Conservation (phyloP, 768 basidiomycete genomes). For the Psilocybe sp. region DNA sequence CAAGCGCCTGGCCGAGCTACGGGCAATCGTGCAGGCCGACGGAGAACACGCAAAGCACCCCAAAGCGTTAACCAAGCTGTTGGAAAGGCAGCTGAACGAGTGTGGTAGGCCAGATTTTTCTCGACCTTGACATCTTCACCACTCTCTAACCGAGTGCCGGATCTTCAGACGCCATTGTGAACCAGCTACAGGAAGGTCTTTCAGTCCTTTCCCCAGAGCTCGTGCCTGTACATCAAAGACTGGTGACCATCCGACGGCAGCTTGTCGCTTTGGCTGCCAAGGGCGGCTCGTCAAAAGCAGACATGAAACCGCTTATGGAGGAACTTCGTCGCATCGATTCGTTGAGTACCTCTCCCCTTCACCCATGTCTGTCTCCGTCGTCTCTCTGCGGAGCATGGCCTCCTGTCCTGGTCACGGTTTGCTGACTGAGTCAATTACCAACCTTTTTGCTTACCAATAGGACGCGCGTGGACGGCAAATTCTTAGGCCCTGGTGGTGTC, state of each 20-base stretch:
- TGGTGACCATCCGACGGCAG: constrained; percentile 85
- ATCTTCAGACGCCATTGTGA: constrained; percentile 69
- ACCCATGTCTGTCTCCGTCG: constrained; percentile 29
- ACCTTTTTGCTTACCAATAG: constrained; percentile 34
- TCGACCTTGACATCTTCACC: neutral
- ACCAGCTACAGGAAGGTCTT: constrained; percentile 78
- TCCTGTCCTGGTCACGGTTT: constrained; percentile 13
- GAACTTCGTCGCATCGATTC: constrained; percentile 95
- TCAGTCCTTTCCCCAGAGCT: constrained; percentile 88
- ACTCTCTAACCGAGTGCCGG: neutral
- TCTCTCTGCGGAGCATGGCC: constrained; percentile 18
- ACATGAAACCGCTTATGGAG: constrained; percentile 87
- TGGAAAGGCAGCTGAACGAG: constrained; percentile 88
- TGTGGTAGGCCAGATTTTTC: constrained; percentile 63
- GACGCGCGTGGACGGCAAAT: constrained; percentile 94
- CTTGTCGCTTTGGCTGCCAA: constrained; percentile 87
- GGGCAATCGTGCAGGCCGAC: constrained; percentile 83
- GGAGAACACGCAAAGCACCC: constrained; percentile 80
- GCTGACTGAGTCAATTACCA: constrained; percentile 8
- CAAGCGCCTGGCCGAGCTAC: constrained; percentile 74
- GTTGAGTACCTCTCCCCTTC: constrained; percentile 60
- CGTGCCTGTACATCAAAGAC: constrained; percentile 83
- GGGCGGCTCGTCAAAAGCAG: constrained; percentile 79
- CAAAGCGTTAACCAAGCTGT: constrained; percentile 80
- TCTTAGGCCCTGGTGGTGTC: constrained; percentile 85